Evolutionary conservation across 139 green algal species (phyloP).

Genomic region (Chlamydomonas asymmetrica): DNA sequence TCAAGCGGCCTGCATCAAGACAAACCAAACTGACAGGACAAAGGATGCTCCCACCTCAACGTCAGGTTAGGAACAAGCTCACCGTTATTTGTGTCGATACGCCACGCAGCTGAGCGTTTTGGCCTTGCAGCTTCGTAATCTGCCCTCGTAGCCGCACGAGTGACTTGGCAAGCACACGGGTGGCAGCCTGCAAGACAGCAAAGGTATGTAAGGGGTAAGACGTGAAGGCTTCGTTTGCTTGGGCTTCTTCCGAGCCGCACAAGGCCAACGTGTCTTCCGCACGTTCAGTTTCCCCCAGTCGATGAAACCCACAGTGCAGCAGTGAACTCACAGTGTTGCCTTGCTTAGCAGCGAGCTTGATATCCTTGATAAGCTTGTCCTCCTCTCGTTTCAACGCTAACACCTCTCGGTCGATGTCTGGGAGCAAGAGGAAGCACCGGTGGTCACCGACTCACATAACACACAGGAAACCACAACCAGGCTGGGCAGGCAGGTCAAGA

Average conservation of each 20-base stretch:
- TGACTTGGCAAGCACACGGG: constrained; percentile 56
- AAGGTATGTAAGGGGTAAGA: too few species aligned
- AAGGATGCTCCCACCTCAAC: too few species aligned
- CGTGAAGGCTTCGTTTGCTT: too few species aligned
- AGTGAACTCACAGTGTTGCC: constrained; percentile 45
- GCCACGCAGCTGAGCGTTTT: constrained; percentile 57
- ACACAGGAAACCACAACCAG: not conserved
- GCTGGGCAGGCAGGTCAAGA: not conserved
- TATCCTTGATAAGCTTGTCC: constrained; percentile 57
- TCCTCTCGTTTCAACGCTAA: constrained; percentile 57
- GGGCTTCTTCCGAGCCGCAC: too few species aligned
- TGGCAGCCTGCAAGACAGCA: constrained; percentile 15
- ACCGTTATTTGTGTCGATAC: constrained; percentile 63
- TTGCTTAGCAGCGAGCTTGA: constrained; percentile 58
- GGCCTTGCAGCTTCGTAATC: constrained; percentile 55
- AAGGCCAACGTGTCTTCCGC: too few species aligned
- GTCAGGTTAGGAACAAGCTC: constrained; percentile 15
- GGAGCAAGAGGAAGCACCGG: not conserved
- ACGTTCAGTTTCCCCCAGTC: too few species aligned
- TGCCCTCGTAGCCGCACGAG: constrained; percentile 62
- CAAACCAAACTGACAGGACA: too few species aligned
- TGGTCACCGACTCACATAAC: not conserved
- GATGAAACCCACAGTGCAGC: too few species aligned
- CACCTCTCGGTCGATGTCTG: constrained; percentile 64
- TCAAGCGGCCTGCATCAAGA: too few species aligned